Evolutionary conservation across 352 stramenopile species (phyloP).

Genomic region (Phytophthora ohioensis): DNA sequence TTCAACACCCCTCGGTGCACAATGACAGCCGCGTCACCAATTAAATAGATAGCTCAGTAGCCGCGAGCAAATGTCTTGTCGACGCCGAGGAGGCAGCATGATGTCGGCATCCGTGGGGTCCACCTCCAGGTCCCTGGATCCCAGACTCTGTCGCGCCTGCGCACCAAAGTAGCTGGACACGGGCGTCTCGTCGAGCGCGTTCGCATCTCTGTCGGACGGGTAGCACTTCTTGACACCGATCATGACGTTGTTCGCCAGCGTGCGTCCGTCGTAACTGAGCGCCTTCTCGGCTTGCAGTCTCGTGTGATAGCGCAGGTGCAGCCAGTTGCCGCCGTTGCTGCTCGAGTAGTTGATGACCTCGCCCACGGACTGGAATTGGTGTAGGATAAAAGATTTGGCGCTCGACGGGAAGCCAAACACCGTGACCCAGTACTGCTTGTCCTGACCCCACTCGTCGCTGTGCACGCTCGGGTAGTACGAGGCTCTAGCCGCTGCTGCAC

Average conservation of each 20-base stretch:
- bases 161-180: constrained; percentile 63
- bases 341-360: constrained; percentile 78
- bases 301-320: constrained; percentile 83
- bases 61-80: constrained; percentile 82
- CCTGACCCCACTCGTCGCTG: constrained; percentile 77
- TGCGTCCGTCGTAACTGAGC: constrained; percentile 73
- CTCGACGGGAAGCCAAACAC: constrained; percentile 80
- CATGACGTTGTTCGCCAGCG: constrained; percentile 74
- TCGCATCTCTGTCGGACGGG: constrained; percentile 66
- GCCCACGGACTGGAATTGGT: constrained; percentile 80
- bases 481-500: constrained; percentile 30
- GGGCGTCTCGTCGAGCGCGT: constrained; percentile 62
- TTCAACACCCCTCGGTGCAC: constrained; percentile 1
- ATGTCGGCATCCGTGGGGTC: constrained; percentile 83
- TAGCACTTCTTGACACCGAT: constrained; percentile 86
- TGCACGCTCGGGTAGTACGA: constrained; percentile 62
- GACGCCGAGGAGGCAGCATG: constrained; percentile 79
- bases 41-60: constrained; percentile 89
- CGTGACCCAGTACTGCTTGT: constrained; percentile 88
- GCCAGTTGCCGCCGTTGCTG: constrained; percentile 75
- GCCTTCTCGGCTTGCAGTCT: constrained; percentile 85
- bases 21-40: constrained; percentile 50
- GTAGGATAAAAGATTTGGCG: constrained; percentile 70
- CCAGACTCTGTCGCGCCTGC: constrained; percentile 52
- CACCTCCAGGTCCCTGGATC: constrained; percentile 72